Evolutionary conservation across 1,284 basidiomycete genomes (phyloP), one percentile per base, ranked within the genome.

Genomic region (Moesziomyces parantarcticus): DNA sequence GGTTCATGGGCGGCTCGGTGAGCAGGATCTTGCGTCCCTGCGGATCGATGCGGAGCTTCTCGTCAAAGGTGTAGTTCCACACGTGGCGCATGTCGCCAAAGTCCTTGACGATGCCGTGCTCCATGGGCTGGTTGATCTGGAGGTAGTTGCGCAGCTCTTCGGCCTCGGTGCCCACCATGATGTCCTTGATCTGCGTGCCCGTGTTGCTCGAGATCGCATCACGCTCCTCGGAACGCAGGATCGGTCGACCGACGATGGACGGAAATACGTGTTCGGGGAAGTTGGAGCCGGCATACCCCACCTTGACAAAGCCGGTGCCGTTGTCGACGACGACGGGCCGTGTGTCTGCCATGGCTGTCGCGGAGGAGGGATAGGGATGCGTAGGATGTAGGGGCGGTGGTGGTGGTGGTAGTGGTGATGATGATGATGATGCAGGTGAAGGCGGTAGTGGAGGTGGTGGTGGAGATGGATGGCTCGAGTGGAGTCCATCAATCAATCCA

Each of bases 1-100:
- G 97, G 86, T 99, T 99, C 96, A 99, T 98, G 43, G 96, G 97
- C n/a, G 97, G 97, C 85, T 99, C 97, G 1, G 97, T 99, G 77
- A 99, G 88, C 60, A 99, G 86, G 47, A 99, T 89, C 86, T 98
- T 99, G 76, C 90, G 88, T 1, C 94, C 97, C 47, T 87, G 87
- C 23, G 95, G 91, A 83, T 97, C 91, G 75, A 98, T 88, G 77
- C 89, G 88, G 63, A 99, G 89, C 86, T 99, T 99, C 86, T 97
- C 92, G 83, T 93, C 88, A 84, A 99, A 99, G 2, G 96, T 99
- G 85, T 99, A 98, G 86, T 99, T 91, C 97, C 96, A 99, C 14
- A 99, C 81, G 80, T 94, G 90, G 82, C 91, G 91, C 97, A 99
- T 99, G 85, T 99, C 97, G 81, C 94, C 93, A 94, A 96, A 99